phyloP scores from a whole-genome alignment of 768 basidiomycete species.

The Suillus fuscotomentosus region DNA sequence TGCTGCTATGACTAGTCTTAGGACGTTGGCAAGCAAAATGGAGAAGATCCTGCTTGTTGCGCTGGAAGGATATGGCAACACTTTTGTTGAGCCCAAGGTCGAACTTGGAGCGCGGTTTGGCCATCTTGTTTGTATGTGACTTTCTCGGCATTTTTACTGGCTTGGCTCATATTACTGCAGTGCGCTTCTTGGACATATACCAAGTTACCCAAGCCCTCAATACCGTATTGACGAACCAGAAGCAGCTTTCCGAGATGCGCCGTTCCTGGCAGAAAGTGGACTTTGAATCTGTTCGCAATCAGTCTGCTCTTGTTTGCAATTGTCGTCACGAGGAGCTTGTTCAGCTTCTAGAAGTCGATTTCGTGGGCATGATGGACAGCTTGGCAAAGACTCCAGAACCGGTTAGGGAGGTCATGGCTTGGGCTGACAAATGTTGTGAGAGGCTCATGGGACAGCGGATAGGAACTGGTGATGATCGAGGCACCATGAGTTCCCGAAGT shows the following conservation, averaged over 20 bases:
- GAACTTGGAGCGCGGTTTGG: slow-evolving; percentile 90
- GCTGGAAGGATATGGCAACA: slow-evolving; percentile 79
- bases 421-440: slow-evolving; percentile 91
- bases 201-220: slow-evolving; percentile 88
- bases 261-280: slow-evolving; percentile 87
- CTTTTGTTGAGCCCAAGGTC: slow-evolving; percentile 89
- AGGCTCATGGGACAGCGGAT: slow-evolving; percentile 72
- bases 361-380: slow-evolving; percentile 72
- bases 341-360: slow-evolving; percentile 83
- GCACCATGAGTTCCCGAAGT: slow-evolving; percentile 83
- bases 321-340: slow-evolving; percentile 88
- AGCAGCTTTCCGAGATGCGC: slow-evolving; percentile 83
- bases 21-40: slow-evolving; percentile 87
- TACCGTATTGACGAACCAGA: slow-evolving; percentile 85
- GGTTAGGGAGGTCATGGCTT: slow-evolving; percentile 83
- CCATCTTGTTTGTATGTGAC: slow-evolving; percentile 77
- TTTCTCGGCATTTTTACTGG: background rate
- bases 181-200: slow-evolving; percentile 89
- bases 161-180: slow-evolving; percentile 36
- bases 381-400: slow-evolving; percentile 73
- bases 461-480: slow-evolving; percentile 64
- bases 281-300: slow-evolving; percentile 89
- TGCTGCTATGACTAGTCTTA: slow-evolving; percentile 64
- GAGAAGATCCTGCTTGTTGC: slow-evolving; percentile 84
- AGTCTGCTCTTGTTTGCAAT: slow-evolving; percentile 91